Conservation (phyloP, 202 grass and related monocot genomes). For the Setaria italica region DNA sequence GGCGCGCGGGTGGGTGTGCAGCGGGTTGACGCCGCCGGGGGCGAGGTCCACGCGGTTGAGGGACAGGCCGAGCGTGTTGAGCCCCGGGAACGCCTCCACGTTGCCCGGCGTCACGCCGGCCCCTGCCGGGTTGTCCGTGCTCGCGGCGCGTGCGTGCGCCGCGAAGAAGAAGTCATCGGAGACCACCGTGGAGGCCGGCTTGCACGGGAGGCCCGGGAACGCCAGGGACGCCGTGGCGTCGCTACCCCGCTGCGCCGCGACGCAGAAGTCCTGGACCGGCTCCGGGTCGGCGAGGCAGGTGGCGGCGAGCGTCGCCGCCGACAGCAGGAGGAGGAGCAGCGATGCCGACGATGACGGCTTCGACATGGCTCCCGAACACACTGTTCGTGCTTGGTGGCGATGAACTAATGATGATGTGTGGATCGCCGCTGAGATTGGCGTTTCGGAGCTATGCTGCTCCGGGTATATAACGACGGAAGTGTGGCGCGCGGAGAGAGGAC, state of each 20-base stretch:
- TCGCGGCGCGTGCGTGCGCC: constrained; percentile 38
- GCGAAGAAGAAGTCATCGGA: constrained; percentile 90
- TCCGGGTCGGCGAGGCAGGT: constrained; percentile 58
- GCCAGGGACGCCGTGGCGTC: background rate
- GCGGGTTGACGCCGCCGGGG: constrained; percentile 81
- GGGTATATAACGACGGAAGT: constrained; percentile 28
- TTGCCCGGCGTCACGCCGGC: constrained; percentile 49
- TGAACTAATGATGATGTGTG: background rate
- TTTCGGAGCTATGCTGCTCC: background rate
- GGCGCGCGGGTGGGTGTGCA: constrained; percentile 77
- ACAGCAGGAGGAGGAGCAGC: constrained; percentile 24
- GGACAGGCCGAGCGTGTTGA: constrained; percentile 86
- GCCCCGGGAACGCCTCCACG: constrained; percentile 74
- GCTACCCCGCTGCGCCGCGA: constrained; percentile 31
- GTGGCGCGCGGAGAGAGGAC: background rate
- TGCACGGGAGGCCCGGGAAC: constrained; percentile 68
- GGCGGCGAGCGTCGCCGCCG: background rate
- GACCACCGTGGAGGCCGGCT: constrained; percentile 52
- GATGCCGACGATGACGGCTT: background rate
- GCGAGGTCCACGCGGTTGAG: constrained; percentile 84
- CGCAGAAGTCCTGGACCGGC: constrained; percentile 86
- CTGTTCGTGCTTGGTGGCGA: background rate
- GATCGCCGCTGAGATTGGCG: background rate
- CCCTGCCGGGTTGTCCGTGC: constrained; percentile 54
- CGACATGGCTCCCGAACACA: constrained; percentile 2